Evolutionary conservation across 331 rosid genomes (phyloP), one percentile per base, ranked within the genome.

Genomic region (Cydonia oblonga): DNA sequence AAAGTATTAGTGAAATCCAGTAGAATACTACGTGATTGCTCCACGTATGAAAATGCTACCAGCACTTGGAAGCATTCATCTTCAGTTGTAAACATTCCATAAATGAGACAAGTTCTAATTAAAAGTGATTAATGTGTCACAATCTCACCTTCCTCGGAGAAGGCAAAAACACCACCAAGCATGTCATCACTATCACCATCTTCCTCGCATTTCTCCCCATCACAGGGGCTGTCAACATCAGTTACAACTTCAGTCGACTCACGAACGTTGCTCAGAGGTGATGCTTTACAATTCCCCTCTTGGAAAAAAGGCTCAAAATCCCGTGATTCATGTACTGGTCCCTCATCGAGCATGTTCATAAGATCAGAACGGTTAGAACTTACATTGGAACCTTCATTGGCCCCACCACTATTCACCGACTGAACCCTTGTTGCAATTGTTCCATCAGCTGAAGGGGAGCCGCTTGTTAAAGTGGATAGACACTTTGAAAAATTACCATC

Each of bases 131-230:
- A 49, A 64, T 24, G 70, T 71, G 72, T 72, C 69, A 35, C 22
- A 72, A 56, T 71, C 79, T 30, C 74, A 92, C 98, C 98, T 92
- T 92, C 96, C 81, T 88, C 96, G 1, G 92, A 92, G 86, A 92
- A 92, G 74, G 83, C 90, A 84, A 92, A 92, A 61, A 92, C 84
- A 72, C 87, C 90, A 70, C 91, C 96, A 78, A 88, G 91, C 96
- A 90, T 78, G 85, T 87, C 91, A 75, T 85, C 96, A 63, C 76
- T 74, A 56, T 89, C 95, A 16, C 83, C 96, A 73, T 80, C 92
- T 66, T 90, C 95, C 78, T 90, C 96, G 32, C 81, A 76, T 80
- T 92, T 92, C 78, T 87, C 98, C 87, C 91, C 80, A 75, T 82
- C 90, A 74, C 86, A 77, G 53, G 90, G 92, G 81, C 90, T 83